Percentiles rank a stretch among this genome's conserved stretches.
phyloP scores from a whole-genome alignment of 257 asterid genomes.

The Solanum etuberosum region DNA sequence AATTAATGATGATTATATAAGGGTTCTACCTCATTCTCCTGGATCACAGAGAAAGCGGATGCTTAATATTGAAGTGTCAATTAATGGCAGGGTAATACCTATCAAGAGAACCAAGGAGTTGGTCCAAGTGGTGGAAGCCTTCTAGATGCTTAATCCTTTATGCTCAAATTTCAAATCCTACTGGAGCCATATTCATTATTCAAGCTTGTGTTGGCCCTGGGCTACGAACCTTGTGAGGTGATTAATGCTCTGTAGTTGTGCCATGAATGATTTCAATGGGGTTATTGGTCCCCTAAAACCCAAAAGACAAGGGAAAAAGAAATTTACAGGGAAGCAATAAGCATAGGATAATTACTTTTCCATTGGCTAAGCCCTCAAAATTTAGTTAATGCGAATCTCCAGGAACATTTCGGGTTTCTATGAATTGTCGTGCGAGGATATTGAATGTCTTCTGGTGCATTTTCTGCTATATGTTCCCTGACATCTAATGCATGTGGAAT shows the following conservation, averaged over 20 bases:
- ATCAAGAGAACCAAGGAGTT: background rate
- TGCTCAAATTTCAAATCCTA: background rate
- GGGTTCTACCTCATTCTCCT: background rate
- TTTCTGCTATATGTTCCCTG: background rate
- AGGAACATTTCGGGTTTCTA: background rate
- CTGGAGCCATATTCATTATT: background rate
- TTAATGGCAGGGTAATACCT: background rate
- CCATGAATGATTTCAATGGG: background rate
- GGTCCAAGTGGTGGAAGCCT: background rate
- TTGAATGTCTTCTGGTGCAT: background rate
- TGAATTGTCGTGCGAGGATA: background rate
- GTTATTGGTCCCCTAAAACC: background rate
- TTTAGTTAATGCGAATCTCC: background rate
- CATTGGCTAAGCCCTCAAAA: background rate
- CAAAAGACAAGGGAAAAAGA: background rate
- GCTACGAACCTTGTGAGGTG: background rate
- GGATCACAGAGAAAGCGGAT: background rate
- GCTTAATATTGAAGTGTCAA: background rate
- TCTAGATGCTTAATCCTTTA: background rate
- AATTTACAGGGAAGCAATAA: background rate
- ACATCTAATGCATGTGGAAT: background rate
- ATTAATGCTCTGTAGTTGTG: background rate
- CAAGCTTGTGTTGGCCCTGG: background rate
- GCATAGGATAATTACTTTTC: background rate
- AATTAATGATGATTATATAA: background rate